phyloP scores from a whole-genome alignment of 495 filamentous ascomycete species.

The Staphylotrichum tortipilum region DNA sequence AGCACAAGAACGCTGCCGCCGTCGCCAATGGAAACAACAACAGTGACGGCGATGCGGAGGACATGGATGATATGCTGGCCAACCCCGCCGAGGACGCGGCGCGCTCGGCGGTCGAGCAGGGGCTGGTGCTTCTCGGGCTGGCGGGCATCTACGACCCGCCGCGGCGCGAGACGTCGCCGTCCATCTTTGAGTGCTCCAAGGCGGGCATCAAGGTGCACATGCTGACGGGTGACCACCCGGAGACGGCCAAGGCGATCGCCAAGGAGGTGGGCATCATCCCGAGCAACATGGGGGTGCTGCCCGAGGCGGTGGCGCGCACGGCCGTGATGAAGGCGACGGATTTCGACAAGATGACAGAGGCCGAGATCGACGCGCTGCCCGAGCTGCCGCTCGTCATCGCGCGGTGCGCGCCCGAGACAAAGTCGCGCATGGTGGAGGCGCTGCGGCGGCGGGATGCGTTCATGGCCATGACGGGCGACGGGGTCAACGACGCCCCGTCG shows the following conservation, averaged over 20 bases:
- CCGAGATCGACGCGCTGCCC: constrained; percentile 48
- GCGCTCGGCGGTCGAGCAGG: constrained; percentile 44
- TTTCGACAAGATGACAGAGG: constrained; percentile 53
- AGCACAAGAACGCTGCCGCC: neutral
- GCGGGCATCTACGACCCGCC: constrained; percentile 69
- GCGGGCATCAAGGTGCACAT: constrained; percentile 75
- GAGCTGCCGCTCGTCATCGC: constrained; percentile 58
- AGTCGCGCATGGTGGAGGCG: constrained; percentile 60
- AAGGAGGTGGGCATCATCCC: constrained; percentile 68
- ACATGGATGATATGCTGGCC: too few relatives aligned
- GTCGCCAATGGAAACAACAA: constrained; percentile 5
- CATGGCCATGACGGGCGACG: constrained; percentile 65
- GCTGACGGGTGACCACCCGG: constrained; percentile 71
- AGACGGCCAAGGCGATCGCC: constrained; percentile 68
- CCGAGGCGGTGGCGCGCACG: constrained; percentile 43
- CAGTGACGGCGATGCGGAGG: too few relatives aligned
- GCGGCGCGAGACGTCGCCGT: constrained; percentile 56
- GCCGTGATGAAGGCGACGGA: constrained; percentile 56
- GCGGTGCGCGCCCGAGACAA: constrained; percentile 58
- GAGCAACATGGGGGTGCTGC: constrained; percentile 43
- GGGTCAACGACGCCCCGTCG: constrained; percentile 78
- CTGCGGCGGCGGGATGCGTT: constrained; percentile 53
- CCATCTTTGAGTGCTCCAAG: constrained; percentile 54
- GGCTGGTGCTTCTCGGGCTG: constrained; percentile 58
- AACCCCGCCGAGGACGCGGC: constrained; percentile 21